Percentiles rank a stretch among this genome's conserved stretches.
These are phyloP conservation scores for Crithidia brevicula DNA, from an alignment of 208 protist species.

Conservation along the genomic window DNA sequence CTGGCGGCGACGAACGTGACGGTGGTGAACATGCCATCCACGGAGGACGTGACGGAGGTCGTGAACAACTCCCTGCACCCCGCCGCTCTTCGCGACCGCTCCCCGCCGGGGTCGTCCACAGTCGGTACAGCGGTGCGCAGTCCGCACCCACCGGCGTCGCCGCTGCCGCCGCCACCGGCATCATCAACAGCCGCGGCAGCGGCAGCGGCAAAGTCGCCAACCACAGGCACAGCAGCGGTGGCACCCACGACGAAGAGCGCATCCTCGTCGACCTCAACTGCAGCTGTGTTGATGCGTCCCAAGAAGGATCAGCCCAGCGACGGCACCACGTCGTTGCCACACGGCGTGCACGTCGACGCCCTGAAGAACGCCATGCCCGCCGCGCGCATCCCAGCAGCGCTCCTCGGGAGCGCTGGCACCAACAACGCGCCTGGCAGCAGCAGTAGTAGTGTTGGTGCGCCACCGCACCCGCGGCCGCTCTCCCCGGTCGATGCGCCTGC, in stretches of 20 bases:
- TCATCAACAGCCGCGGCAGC: background rate
- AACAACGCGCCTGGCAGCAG: background rate
- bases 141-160: background rate
- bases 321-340: background rate
- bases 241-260: slow-evolving; percentile 8
- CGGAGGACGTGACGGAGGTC: background rate
- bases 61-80: slow-evolving; percentile 2
- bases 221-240: background rate
- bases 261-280: slow-evolving; percentile 2
- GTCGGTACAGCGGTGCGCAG: background rate
- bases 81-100: background rate
- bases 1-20: slow-evolving; percentile 20
- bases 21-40: background rate
- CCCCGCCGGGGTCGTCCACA: background rate
- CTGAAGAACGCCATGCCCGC: background rate
- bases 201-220: background rate
- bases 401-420: too few relatives aligned
- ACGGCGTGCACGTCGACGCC: background rate
- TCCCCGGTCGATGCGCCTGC: background rate
- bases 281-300: slow-evolving; percentile 11
- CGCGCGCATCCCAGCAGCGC: background rate
- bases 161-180: background rate
- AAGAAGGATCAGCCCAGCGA: background rate
- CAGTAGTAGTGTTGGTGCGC: background rate
- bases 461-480: background rate